Conservation (phyloP, 176 grass and related monocot species). For the Themeda triandra region DNA sequence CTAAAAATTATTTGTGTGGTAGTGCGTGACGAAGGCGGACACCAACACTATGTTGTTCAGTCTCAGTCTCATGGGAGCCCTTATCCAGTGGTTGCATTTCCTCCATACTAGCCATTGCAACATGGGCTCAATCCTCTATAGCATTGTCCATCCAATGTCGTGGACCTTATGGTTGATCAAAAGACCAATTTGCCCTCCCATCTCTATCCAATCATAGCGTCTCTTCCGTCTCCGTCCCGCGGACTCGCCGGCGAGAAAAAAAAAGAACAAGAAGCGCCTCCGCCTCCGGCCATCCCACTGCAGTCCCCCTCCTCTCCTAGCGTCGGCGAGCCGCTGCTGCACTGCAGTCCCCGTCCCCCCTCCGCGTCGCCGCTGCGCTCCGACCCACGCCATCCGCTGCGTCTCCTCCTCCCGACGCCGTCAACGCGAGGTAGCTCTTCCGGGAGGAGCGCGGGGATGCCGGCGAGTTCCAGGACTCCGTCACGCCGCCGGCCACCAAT, state of each 20-base stretch:
- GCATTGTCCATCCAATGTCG: too few species aligned
- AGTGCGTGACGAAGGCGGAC: too few species aligned
- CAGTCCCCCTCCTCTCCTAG: neutral
- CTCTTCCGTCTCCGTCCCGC: neutral
- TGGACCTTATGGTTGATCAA: neutral
- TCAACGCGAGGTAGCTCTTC: too few species aligned
- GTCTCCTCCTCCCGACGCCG: neutral
- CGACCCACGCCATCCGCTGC: neutral
- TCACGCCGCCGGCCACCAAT: neutral
- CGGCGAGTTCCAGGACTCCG: too few species aligned
- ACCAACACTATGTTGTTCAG: too few species aligned
- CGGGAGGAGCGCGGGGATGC: too few species aligned
- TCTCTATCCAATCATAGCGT: neutral
- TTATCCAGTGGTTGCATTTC: too few species aligned
- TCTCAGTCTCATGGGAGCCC: too few species aligned
- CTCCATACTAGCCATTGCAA: too few species aligned
- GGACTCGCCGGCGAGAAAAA: neutral
- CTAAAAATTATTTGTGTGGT: too few species aligned
- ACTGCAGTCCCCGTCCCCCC: neutral
- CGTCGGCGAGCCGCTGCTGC: neutral
- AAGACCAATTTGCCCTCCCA: neutral
- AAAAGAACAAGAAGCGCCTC: neutral
- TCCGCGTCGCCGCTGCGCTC: neutral
- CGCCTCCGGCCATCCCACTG: neutral
- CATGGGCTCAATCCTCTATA: too few species aligned